Conservation (phyloP, 2,329 filamentous ascomycete species). For the Sporothrix protearum region DNA sequence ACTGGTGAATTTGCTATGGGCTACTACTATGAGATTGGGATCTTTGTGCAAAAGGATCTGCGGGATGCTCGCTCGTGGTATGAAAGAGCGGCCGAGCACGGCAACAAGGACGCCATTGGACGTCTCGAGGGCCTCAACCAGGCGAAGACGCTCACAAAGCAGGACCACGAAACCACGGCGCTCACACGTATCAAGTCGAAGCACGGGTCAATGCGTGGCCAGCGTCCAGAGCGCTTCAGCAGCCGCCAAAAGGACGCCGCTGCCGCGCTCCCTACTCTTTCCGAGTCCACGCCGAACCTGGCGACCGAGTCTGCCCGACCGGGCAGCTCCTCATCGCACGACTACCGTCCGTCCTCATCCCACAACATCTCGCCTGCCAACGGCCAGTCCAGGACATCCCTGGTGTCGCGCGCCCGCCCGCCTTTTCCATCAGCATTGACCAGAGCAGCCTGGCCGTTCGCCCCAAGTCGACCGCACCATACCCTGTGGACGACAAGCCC, state of each 20-base stretch:
- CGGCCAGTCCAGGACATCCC: conserved; percentile 41
- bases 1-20: conserved; percentile 96
- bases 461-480: conserved; percentile 60
- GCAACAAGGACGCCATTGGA: conserved; percentile 81
- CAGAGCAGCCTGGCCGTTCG: conserved; percentile 38
- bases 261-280: conserved; percentile 46
- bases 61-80: conserved; percentile 87
- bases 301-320: conserved; percentile 30
- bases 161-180: conserved; percentile 89
- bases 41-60: conserved; percentile 80
- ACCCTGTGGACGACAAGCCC: conserved; percentile 65
- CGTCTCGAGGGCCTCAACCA: conserved; percentile 81
- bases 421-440: conserved; percentile 52
- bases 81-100: conserved; percentile 78
- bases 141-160: conserved; percentile 78
- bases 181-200: conserved; percentile 82
- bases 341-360: conserved; percentile 43
- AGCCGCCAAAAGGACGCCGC: conserved; percentile 35
- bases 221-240: conserved; percentile 58
- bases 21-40: conserved; percentile 96
- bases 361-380: conserved; percentile 39
- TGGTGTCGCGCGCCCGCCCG: conserved; percentile 48
- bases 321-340: conserved; percentile 31
- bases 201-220: conserved; percentile 64
- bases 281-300: conserved; percentile 41